Evolutionary conservation across 106 monocot genomes (phyloP), one percentile per base, ranked within the genome.

Genomic region (Platanthera zijinensis): DNA sequence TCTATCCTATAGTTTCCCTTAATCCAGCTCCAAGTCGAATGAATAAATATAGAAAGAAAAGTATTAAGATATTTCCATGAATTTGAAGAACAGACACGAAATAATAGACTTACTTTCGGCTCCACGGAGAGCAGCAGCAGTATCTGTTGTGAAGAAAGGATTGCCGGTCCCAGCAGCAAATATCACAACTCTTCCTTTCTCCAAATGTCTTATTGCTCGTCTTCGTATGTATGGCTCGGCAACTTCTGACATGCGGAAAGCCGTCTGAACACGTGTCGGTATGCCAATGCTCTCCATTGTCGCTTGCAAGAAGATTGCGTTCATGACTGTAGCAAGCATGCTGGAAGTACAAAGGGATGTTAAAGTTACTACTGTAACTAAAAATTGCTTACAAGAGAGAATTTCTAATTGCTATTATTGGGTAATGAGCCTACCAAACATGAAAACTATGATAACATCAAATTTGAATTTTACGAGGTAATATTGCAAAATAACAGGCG

Each of bases 201-300:
- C 94, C 64, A 99, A 88, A 90, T 97, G 94, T 77, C 91, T 91
- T 13, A 94, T 68, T 48, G 97, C 94, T 22, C 97, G 87, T 83
- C 94, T 89, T 74, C 89, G 81, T 73, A 97, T 97, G 83, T 97
- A 97, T 22, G 96, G 96, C 74, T 97, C 96, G 14, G 96, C 96
- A 75, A 97, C 93, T 83, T 97, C 93, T 61, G 96, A 97, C 96
- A 97, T 97, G 10, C 93, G 85, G 79, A 97, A 91, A 59, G 96
- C 96, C 52, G 96, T 97, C 76, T 97, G 96, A 21, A 97, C 96
- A 78, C 96, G 90, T 13, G 96, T 97, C 1, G 96, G 96, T 17
- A 97, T 93, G 50, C 96, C 96, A 73, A 97, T 89, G 86, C 96
- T 97, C 83, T 97, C 96, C 96, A 97, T 97, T 52, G 96, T 97